A percentile compares a stretch with the other conserved stretches of the same genome.
Evolutionary conservation across 169 alveolate genomes (phyloP).

Genomic region (Plasmodium reichenowi): DNA sequence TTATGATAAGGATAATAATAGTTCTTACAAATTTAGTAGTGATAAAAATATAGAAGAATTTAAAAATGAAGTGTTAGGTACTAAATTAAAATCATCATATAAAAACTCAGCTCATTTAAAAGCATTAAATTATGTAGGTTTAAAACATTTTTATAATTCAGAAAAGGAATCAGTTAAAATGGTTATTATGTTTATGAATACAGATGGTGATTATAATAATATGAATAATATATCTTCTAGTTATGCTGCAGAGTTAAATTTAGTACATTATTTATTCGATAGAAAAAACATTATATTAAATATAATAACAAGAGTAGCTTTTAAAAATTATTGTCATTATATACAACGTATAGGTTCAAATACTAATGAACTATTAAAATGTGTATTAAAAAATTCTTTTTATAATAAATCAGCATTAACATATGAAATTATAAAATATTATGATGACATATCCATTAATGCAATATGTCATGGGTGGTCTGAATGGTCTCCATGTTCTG

Average conservation of each 20-base stretch:
- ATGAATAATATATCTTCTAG: not conserved
- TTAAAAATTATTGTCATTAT: slow-evolving; percentile 37
- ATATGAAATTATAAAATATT: slow-evolving; percentile 5
- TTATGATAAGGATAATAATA: not conserved
- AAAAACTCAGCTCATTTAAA: slow-evolving; percentile 39
- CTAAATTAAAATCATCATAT: not conserved
- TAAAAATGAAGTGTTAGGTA: not conserved
- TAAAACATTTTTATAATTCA: slow-evolving; percentile 46
- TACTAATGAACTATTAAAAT: slow-evolving; percentile 65
- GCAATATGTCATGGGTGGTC: slow-evolving; percentile 64
- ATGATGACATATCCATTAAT: slow-evolving; percentile 52
- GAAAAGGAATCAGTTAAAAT: slow-evolving; percentile 5
- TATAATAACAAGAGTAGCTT: slow-evolving; percentile 17
- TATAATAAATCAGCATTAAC: not conserved
- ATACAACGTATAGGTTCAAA: slow-evolving; percentile 46
- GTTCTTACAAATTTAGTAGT: not conserved
- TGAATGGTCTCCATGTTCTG: slow-evolving; percentile 47
- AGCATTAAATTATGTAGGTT: slow-evolving; percentile 49
- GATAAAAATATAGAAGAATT: not conserved
- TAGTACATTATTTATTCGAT: slow-evolving; percentile 32
- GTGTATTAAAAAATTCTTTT: slow-evolving; percentile 42
- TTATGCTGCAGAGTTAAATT: not conserved
- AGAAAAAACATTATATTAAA: slow-evolving; percentile 54
- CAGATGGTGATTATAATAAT: slow-evolving; percentile 20
- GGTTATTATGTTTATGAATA: slow-evolving; percentile 46